Percentiles rank a stretch among this genome's conserved stretches.
Conservation (phyloP, 2,329 filamentous ascomycete genomes). For the Fusarium duplospermum region DNA sequence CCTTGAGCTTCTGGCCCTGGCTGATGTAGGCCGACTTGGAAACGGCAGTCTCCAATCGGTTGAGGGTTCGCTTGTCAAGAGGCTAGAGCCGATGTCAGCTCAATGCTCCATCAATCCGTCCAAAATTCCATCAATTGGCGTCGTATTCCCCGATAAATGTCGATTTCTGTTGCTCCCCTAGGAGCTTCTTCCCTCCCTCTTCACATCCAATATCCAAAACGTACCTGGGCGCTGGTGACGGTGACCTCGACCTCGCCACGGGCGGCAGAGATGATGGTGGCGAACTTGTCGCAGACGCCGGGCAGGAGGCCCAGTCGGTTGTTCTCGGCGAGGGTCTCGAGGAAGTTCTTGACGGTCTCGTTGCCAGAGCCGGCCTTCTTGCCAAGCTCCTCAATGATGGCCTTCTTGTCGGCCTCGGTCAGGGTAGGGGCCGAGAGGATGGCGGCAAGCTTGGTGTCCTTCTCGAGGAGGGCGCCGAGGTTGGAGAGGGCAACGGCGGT, state of each 20-base stretch:
- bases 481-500: constrained; percentile 82
- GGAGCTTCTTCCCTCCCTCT: neutral
- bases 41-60: constrained; percentile 87
- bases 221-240: constrained; percentile 89
- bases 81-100: constrained; percentile 61
- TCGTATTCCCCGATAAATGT: neutral
- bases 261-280: constrained; percentile 85
- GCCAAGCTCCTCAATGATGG: constrained; percentile 87
- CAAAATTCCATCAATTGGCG: constrained; percentile 9
- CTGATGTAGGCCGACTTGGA: constrained; percentile 89
- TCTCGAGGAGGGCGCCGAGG: constrained; percentile 79
- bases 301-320: constrained; percentile 89
- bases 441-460: constrained; percentile 81
- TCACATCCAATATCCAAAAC: constrained; percentile 41
- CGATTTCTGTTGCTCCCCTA: neutral
- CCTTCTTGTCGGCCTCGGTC: constrained; percentile 80
- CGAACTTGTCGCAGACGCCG: constrained; percentile 89
- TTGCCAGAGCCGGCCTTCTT: constrained; percentile 82
- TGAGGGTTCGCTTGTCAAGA: constrained; percentile 88
- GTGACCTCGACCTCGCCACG: constrained; percentile 93
- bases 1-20: constrained; percentile 97
- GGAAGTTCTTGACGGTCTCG: constrained; percentile 93
- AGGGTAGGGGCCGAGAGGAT: constrained; percentile 88
- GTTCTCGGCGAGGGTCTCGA: constrained; percentile 91
- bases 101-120: constrained; percentile 5